phyloP scores from a whole-genome alignment of 441 rosid species.

The Flueggea neowawraea region DNA sequence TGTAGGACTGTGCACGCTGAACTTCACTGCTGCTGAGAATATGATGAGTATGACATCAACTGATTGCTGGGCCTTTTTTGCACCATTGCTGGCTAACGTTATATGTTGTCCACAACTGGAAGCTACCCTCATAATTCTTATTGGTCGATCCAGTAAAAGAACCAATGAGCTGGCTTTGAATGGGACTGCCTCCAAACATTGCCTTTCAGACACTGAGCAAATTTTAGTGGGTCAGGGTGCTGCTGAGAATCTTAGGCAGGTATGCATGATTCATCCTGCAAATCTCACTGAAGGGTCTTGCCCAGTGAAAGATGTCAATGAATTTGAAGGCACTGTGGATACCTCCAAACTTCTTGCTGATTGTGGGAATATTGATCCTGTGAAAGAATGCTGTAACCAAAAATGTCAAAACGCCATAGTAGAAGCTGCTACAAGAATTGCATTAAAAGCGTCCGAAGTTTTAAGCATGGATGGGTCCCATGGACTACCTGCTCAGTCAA shows the following conservation, averaged over 20 bases:
- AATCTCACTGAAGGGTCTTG: constrained; percentile 86
- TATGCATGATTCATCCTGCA: constrained; percentile 56
- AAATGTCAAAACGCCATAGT: constrained; percentile 76
- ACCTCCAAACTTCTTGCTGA: constrained; percentile 67
- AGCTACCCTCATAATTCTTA: constrained; percentile 67
- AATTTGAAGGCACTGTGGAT: constrained; percentile 68
- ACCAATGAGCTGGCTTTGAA: constrained; percentile 68
- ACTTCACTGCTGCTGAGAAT: constrained; percentile 67
- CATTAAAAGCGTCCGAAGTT: too few species aligned
- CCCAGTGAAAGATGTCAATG: constrained; percentile 63
- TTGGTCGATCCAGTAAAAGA: constrained; percentile 70
- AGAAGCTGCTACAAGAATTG: constrained; percentile 51
- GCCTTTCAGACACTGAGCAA: constrained; percentile 80
- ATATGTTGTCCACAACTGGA: constrained; percentile 95
- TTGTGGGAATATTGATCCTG: constrained; percentile 75
- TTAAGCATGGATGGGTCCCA: too few species aligned
- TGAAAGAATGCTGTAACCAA: constrained; percentile 86
- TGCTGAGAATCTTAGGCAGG: constrained; percentile 34
- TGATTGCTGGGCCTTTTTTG: constrained; percentile 75
- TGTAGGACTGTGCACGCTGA: constrained; percentile 36
- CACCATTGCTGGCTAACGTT: constrained; percentile 83
- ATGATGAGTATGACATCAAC: constrained; percentile 73
- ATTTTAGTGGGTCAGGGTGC: constrained; percentile 68
- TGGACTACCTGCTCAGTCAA: constrained; percentile 30
- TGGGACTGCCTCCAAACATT: constrained; percentile 58